Percentiles rank a stretch among this genome's conserved stretches.
These are phyloP conservation scores for Neonectria neomacrospora DNA, from an alignment of 2,329 filamentous ascomycete genomes.

Conservation along the genomic window DNA sequence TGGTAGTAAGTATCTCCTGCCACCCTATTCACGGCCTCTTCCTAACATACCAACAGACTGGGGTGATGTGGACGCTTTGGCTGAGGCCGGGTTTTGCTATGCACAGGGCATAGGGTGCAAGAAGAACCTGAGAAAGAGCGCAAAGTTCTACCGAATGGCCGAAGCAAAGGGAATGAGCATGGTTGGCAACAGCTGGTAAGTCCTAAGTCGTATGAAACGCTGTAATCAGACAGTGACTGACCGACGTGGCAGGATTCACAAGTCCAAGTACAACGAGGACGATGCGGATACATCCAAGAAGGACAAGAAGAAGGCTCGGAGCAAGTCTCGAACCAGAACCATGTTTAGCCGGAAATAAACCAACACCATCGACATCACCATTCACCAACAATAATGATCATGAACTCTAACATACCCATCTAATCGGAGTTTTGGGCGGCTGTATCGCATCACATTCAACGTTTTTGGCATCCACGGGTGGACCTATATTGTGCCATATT, in stretches of 20 bases:
- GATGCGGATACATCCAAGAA: slow-evolving; percentile 57
- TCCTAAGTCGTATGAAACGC: slow-evolving; percentile 36
- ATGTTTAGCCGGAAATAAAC: slow-evolving; percentile 70
- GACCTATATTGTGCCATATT: slow-evolving; percentile 30
- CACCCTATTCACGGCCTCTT: background rate
- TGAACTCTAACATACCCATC: slow-evolving; percentile 48
- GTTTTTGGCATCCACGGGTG: slow-evolving; percentile 33
- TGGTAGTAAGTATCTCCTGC: slow-evolving; percentile 67
- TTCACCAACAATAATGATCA: slow-evolving; percentile 44
- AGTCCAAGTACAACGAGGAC: slow-evolving; percentile 87
- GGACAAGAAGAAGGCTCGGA: slow-evolving; percentile 72
- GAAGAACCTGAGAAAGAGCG: slow-evolving; percentile 95
- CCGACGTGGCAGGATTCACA: slow-evolving; percentile 81
- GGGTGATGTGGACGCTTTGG: slow-evolving; percentile 94
- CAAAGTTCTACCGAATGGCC: slow-evolving; percentile 88
- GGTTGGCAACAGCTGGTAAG: slow-evolving; percentile 98
- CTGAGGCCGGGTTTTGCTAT: slow-evolving; percentile 96
- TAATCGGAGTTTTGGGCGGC: slow-evolving; percentile 48
- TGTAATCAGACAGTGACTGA: slow-evolving; percentile 9
- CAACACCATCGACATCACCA: slow-evolving; percentile 22
- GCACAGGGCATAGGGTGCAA: slow-evolving; percentile 92
- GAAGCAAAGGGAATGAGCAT: slow-evolving; percentile 96
- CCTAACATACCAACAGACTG: slow-evolving; percentile 66
- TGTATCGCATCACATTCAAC: slow-evolving; percentile 38
- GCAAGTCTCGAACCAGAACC: slow-evolving; percentile 79